Base-by-base conservation (phyloP, 192 early-diverging fungal genomes). In the Pilobolus umbonatus region DNA sequence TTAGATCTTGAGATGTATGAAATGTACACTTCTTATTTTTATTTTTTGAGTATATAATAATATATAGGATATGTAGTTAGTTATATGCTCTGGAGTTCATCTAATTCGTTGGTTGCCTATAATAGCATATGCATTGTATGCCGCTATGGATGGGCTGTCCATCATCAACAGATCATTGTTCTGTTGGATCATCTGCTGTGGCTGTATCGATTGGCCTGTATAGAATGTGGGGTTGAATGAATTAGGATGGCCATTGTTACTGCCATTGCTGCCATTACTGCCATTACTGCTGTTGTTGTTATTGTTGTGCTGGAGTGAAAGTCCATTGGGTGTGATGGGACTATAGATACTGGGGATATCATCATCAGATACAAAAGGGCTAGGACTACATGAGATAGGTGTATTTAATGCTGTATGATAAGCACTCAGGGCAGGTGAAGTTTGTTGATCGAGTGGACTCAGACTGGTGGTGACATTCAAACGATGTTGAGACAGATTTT, bases 381-480 rank as follows among this genome's bases (percentile, higher is more conserved):
- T 64, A 5, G 76, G 74, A 45, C 79, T 80, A 14, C 76, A 76
- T 29, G 79, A 77, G 38, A 80, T 51, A 1, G 79, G 79, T 7
- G 79, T 80, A 26, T 80, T 80, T 30, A 80, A 61, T 7, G 79
- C 79, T 19, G 62, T 64, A 35, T 73, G 77, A 56, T 75, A 77
- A 1, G 75, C 69, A n/a, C 65, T 61, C 48, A 73, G 34, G 6
- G 78, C 32, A 22, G 61, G 52, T 4, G 62, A 54, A n/a, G 14
- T 42, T n/a, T n/a, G n/a, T n/a, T n/a, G n/a, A 11, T 32, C 29
- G 42, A 40, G 30, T 30, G 43, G 32, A 4, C 8, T 31, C n/a
- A 29, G 26, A 32, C 57, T 17, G 29, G 24, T n/a, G 38, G 17
- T 22, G 36, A 21, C 29, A 38, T n/a, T n/a, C n/a, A n/a, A n/a